Conservation (phyloP, 2,329 filamentous ascomycete species). For the Aspergillus nomiae region DNA sequence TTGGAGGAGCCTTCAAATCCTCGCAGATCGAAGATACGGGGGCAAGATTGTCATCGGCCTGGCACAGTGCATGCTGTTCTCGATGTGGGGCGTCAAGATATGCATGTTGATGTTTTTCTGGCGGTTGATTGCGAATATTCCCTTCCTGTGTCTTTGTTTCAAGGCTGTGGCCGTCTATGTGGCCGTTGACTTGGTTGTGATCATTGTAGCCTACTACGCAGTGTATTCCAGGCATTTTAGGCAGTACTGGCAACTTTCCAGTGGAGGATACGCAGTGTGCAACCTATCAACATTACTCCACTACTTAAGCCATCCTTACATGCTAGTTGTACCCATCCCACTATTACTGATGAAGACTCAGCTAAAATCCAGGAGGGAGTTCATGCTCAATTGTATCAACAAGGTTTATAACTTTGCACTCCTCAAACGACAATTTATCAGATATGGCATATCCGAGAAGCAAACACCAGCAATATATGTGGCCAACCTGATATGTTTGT, state of each 20-base stretch:
- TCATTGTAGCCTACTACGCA: slow-evolving; percentile 52
- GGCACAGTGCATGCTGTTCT: slow-evolving; percentile 52
- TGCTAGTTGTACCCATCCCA: slow-evolving; percentile 43
- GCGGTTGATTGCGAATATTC: slow-evolving; percentile 45
- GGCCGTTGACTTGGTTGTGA: slow-evolving; percentile 47
- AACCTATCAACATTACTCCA: slow-evolving; percentile 44
- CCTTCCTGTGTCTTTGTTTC: slow-evolving; percentile 38
- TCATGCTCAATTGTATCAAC: slow-evolving; percentile 42
- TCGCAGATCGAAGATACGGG: slow-evolving; percentile 45
- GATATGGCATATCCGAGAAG: slow-evolving; percentile 47
- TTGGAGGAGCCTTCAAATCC: slow-evolving; percentile 45
- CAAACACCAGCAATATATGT: slow-evolving; percentile 45
- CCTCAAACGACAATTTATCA: slow-evolving; percentile 42
- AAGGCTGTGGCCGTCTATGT: slow-evolving; percentile 47
- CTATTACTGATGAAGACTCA: slow-evolving; percentile 35
- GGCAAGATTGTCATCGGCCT: slow-evolving; percentile 53
- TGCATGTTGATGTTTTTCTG: slow-evolving; percentile 55
- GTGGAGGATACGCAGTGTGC: slow-evolving; percentile 42
- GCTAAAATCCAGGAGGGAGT: slow-evolving; percentile 36
- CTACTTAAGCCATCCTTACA: slow-evolving; percentile 49
- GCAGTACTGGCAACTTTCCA: slow-evolving; percentile 55
- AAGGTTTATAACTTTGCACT: slow-evolving; percentile 47
- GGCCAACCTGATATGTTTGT: slow-evolving; percentile 46
- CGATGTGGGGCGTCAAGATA: slow-evolving; percentile 54
- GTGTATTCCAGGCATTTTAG: slow-evolving; percentile 54